These are phyloP conservation scores for Xylaria longipes DNA, from an alignment of 495 filamentous ascomycete genomes.

Conservation along the genomic window DNA sequence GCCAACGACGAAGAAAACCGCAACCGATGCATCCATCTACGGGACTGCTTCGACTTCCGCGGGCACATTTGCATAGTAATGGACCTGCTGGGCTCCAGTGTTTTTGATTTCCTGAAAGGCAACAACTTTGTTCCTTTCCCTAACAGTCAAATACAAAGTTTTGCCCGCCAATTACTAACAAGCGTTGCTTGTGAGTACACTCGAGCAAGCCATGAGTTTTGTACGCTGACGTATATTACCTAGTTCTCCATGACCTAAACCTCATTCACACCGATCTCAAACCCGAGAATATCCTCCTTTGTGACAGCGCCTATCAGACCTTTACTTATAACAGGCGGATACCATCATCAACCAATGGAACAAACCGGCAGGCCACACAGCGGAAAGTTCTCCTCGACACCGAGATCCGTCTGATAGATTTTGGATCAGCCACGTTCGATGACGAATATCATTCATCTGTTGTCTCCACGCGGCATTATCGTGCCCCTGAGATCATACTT, in stretches of 20 bases:
- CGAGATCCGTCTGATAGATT: conserved; percentile 96
- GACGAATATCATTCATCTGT: conserved; percentile 99
- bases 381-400: conserved; percentile 89
- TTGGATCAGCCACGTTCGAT: conserved; percentile 96
- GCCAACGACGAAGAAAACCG: conserved; percentile 90
- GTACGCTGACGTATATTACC: conserved; percentile 36
- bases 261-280: conserved; percentile 98
- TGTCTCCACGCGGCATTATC: conserved; percentile 94
- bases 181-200: conserved; percentile 89
- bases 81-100: conserved; percentile 92
- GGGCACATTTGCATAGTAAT: conserved; percentile 99
- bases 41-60: conserved; percentile 96
- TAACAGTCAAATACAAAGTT: conserved; percentile 98
- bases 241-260: conserved; percentile 96
- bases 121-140: conserved; percentile 96
- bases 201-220: conserved; percentile 13
- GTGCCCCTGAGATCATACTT: conserved; percentile 96
- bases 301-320: conserved; percentile 87
- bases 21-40: conserved; percentile 95
- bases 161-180: conserved; percentile 94
- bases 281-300: conserved; percentile 96
- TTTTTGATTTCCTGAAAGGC: conserved; percentile 97
- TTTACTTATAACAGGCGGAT: conserved; percentile 97
- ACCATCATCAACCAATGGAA: conserved; percentile 84
- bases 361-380: conserved; percentile 78